Evolutionary conservation across 441 rosid genomes (phyloP).

Genomic region (Jatropha multifida): DNA sequence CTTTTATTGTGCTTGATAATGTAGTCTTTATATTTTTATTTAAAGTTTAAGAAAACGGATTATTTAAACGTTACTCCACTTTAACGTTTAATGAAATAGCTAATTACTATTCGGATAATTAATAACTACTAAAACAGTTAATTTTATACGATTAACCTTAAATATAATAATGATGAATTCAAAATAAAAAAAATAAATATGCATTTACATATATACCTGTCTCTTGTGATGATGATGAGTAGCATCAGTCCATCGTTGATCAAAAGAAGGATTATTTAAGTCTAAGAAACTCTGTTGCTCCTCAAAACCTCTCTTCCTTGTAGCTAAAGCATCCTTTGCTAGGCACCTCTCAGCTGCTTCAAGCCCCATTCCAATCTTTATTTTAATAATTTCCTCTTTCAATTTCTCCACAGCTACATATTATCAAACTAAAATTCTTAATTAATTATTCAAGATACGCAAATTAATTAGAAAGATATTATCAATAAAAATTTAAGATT

Average conservation of each 20-base stretch:
- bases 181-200: background rate
- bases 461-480: background rate
- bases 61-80: too few relatives aligned
- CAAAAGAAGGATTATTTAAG: background rate
- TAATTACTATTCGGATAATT: too few relatives aligned
- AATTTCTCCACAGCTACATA: slow-evolving; percentile 9
- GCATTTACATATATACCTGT: background rate
- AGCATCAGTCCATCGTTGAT: background rate
- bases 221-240: background rate
- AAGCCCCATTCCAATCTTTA: slow-evolving; percentile 15
- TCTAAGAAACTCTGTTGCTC: background rate
- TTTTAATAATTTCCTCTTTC: slow-evolving; percentile 18
- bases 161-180: too few relatives aligned
- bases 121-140: too few relatives aligned
- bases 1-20: too few relatives aligned
- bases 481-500: background rate
- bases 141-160: too few relatives aligned
- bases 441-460: background rate
- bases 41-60: too few relatives aligned
- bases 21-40: too few relatives aligned
- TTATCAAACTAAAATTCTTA: background rate
- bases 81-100: too few relatives aligned
- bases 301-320: background rate
- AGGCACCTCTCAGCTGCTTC: background rate
- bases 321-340: background rate